Evolutionary conservation across 768 basidiomycete genomes (phyloP), one percentile per base, ranked within the genome.

Genomic region (Panaeolus cyanescens): DNA sequence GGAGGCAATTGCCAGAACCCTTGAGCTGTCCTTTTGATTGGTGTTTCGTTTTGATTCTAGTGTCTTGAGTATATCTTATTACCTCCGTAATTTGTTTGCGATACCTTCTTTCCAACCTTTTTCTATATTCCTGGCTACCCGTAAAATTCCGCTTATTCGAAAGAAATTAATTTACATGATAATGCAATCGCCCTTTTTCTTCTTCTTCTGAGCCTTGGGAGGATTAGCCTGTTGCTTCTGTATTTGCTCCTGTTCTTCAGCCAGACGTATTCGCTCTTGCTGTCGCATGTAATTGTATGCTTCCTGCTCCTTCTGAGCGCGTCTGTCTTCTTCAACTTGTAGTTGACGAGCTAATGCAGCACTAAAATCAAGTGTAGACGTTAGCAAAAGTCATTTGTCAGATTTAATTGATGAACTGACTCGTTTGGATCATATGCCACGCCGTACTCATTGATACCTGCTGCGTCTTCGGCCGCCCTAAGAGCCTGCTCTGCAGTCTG

Each of bases 291-390:
- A 22, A 20, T 42, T 59, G 56, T 72, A 68, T 2, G 59, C 67
- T 57, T 75, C 75, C 12, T 78, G 74, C 54, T 78, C 73, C 32
- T 74, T 70, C 3, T 76, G 76, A 0, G 82, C 84, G 5, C 76
- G 73, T 3, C 79, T 80, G 42, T 96, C 88, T 73, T 96, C 95
- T 64, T 94, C 91, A 0, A 83, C 84, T 70, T 96, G 95, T 1
- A 97, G 75, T 62, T 89, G 89, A 53, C 79, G 80, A 3, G 95
- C 95, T 0, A 96, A 79, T 6, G 83, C 85, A 32, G 79, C 81
- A 68, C 90, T 93, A 67, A 17, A 53, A 5, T 53, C 32, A 15
- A 10, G 39, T 9, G 45, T 31, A 55, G 39, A n/a, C 60, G 20
- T 36, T 58, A 31, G 64, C 58, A 66, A 54, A 42, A 9, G 50